Percentiles rank a stretch among this genome's conserved stretches.
phyloP scores from a whole-genome alignment of 805 yeast genomes.

The Hanseniaspora lindneri region DNA sequence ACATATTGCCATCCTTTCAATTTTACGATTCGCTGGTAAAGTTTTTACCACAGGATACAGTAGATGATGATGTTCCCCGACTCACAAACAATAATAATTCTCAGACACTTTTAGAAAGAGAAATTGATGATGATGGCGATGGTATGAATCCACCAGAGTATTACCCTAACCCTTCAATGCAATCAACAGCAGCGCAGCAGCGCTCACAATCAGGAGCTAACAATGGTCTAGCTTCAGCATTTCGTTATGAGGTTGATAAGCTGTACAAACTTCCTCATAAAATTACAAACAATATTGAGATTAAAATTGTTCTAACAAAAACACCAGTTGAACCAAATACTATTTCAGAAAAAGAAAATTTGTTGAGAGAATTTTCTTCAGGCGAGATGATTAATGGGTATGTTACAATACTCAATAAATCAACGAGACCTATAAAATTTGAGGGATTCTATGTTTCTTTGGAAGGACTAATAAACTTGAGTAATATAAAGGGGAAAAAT shows the following conservation, averaged over 20 bases:
- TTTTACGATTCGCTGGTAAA: constrained; percentile 24
- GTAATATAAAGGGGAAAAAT: constrained; percentile 18
- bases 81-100: constrained; percentile 12
- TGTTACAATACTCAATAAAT: constrained; percentile 34
- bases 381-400: constrained; percentile 48
- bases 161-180: background rate
- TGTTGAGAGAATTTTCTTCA: constrained; percentile 38
- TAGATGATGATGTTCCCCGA: constrained; percentile 21
- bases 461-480: constrained; percentile 38
- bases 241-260: constrained; percentile 20
- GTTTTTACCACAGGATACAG: constrained; percentile 22
- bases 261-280: constrained; percentile 22
- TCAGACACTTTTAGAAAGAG: background rate
- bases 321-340: constrained; percentile 20
- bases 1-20: constrained; percentile 24
- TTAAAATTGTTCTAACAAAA: constrained; percentile 20
- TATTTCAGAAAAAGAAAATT: constrained; percentile 26
- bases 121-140: background rate
- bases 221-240: background rate
- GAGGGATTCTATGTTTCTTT: constrained; percentile 48
- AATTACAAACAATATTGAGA: constrained; percentile 20
- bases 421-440: constrained; percentile 36
- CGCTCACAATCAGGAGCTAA: background rate
- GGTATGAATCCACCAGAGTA: background rate
- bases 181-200: background rate